Conservation (phyloP, 441 rosid genomes). For the Euphorbia schlechtendalii region DNA sequence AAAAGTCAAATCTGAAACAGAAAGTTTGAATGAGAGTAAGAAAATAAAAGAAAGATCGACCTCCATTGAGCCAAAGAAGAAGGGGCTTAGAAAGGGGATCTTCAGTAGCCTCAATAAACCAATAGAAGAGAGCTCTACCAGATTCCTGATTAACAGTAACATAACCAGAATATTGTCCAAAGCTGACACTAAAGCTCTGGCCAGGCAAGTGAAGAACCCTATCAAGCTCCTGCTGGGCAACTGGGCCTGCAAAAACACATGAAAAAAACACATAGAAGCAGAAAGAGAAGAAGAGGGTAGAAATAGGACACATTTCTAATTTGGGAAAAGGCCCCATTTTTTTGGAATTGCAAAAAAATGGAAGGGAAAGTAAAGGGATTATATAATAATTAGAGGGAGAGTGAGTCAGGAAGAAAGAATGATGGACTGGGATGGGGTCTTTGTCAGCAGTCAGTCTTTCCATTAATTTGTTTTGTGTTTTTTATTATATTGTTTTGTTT, state of each 20-base stretch:
- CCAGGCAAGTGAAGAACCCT: conserved; percentile 64
- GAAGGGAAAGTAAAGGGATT: no score
- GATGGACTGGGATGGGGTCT: no score
- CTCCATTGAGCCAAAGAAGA: conserved; percentile 96
- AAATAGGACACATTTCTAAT: conserved; percentile 11
- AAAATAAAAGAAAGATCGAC: conserved; percentile 33
- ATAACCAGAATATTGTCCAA: conserved; percentile 74
- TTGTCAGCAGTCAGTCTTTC: no score
- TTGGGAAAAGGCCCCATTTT: conserved; percentile 33
- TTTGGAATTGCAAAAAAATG: background rate
- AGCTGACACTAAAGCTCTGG: conserved; percentile 50
- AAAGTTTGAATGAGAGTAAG: no score
- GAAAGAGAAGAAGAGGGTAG: conserved; percentile 20
- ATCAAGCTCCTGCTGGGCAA: conserved; percentile 50
- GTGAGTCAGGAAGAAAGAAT: no score
- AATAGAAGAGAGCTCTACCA: conserved; percentile 86
- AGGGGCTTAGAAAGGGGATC: conserved; percentile 85
- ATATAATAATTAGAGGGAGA: no score
- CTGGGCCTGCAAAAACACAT: conserved; percentile 16
- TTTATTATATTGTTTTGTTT: no score
- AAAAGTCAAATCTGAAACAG: no score
- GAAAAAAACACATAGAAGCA: conserved; percentile 27
- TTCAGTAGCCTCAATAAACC: conserved; percentile 69
- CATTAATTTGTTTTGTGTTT: no score
- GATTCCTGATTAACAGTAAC: conserved; percentile 53